These are phyloP conservation scores for Aureobasidium sp. DNA, from an alignment of 2,329 filamentous ascomycete genomes.

Conservation along the genomic window DNA sequence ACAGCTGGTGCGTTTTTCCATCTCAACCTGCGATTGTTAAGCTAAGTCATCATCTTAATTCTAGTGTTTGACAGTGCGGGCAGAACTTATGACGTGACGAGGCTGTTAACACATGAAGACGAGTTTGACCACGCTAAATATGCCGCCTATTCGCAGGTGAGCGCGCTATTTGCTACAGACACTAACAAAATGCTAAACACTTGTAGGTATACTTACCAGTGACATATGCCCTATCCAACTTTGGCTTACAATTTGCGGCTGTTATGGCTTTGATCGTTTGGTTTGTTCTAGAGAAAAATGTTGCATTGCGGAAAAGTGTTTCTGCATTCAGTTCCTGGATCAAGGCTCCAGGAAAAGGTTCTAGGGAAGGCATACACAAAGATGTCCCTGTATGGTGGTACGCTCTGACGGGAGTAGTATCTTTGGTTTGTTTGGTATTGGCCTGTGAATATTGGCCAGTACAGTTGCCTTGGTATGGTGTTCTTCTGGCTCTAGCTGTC, in stretches of 20 bases:
- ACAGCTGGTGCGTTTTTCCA: neutral
- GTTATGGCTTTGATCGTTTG: neutral
- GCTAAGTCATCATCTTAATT: too few relatives aligned
- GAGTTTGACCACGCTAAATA: neutral
- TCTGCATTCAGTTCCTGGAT: neutral
- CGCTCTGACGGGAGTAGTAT: neutral
- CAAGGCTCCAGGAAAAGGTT: neutral
- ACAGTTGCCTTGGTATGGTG: conserved; percentile 51
- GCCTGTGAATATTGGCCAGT: neutral
- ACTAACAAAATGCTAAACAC: neutral
- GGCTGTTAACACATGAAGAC: neutral
- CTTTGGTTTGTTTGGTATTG: neutral
- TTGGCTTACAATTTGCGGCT: neutral
- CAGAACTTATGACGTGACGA: neutral
- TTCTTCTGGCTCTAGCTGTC: conserved; percentile 50
- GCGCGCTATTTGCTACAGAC: neutral
- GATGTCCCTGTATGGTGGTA: neutral
- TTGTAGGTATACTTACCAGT: neutral
- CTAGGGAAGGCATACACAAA: neutral
- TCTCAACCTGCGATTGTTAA: too few relatives aligned
- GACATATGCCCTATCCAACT: neutral
- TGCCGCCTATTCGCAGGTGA: neutral
- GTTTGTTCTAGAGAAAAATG: neutral
- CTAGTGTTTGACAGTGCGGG: neutral
- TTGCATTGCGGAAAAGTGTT: neutral